Evolutionary conservation across 139 green algal species (phyloP), one percentile per base, ranked within the genome.

Genomic region (Ulvella scutata): DNA sequence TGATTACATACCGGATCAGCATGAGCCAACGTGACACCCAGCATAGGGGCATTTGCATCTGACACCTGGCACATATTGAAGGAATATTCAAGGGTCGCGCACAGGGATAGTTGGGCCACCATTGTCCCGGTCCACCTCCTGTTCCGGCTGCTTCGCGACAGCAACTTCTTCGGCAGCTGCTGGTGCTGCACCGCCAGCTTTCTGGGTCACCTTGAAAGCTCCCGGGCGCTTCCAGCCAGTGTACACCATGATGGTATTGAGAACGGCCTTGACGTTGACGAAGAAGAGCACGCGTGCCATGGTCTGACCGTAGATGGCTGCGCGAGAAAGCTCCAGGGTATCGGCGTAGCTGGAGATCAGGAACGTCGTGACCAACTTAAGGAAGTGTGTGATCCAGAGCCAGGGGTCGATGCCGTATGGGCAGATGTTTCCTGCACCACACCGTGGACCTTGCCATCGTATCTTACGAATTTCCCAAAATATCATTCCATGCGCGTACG

Each of bases 241-340:
- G 51, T 67, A 67, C 51, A 67, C 51, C 51, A 67, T 67, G 51
- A 67, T 67, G 0, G 51, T 67, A 26, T 67, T 67, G 51, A 67
- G 51, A 6, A 67, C 51, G 51, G 51, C 51, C 51, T 67, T 67
- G 13, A 67, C 51, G 51, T 67, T 67, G 13, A 67, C 51, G 51
- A 67, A 67, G 51, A 67, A 67, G 13, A 67, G 51, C 9, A 67
- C 51, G 13, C 51, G 51, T 26, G 51, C 51, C 51, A 67, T 67
- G n/a, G 51, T 67, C 51, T 67, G 51, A 26, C 51, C 51, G 51
- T 67, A 67, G 51, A 67, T 67, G 13, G 51, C 51, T n/a, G 51
- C 51, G 51, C 51, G 51, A 0, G 51, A 67, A 6, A 67, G 51
- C 51, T 67, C 51, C 9, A 67, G 51, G 13, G 51, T 67, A 26